phyloP scores from a whole-genome alignment of 257 asterid species.

The Scutellaria baicalensis region DNA sequence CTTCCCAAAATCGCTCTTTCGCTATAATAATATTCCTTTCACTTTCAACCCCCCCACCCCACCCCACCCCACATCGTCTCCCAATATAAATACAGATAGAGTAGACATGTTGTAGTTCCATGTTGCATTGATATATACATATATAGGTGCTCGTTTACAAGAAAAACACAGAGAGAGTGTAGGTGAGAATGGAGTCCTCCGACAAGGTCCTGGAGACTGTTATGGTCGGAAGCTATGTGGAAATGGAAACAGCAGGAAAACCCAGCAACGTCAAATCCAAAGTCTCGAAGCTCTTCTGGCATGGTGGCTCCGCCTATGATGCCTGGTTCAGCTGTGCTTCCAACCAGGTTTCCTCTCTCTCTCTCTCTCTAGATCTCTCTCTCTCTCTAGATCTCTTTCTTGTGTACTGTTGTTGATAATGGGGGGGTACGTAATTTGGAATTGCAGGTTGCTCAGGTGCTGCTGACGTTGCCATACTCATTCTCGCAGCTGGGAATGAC shows the following conservation, averaged over 20 bases:
- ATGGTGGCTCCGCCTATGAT: constrained; percentile 90
- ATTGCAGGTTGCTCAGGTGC: constrained; percentile 83
- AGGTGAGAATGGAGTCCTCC: constrained; percentile 34
- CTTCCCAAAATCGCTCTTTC: constrained; percentile 39
- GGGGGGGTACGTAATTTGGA: no score
- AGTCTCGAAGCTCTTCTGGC: constrained; percentile 71
- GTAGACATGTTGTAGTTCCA: not conserved
- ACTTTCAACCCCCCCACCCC: not conserved
- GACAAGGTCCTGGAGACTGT: constrained; percentile 69
- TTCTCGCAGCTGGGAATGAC: constrained; percentile 88
- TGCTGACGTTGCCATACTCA: constrained; percentile 80
- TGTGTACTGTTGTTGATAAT: no score
- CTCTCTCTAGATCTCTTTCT: not conserved
- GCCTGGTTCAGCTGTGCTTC: constrained; percentile 98
- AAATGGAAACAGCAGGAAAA: constrained; percentile 71
- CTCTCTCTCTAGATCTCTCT: not conserved
- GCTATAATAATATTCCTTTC: constrained; percentile 5
- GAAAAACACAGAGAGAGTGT: not conserved
- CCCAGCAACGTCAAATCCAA: constrained; percentile 35
- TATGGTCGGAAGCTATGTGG: constrained; percentile 64
- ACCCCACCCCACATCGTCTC: not conserved
- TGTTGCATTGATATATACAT: not conserved
- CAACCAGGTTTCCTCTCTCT: constrained; percentile 44
- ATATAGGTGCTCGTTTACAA: not conserved
- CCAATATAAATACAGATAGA: constrained; percentile 11